These are phyloP conservation scores for Talaromyces amestolkiae DNA, from an alignment of 2,329 filamentous ascomycete genomes.

Conservation along the genomic window DNA sequence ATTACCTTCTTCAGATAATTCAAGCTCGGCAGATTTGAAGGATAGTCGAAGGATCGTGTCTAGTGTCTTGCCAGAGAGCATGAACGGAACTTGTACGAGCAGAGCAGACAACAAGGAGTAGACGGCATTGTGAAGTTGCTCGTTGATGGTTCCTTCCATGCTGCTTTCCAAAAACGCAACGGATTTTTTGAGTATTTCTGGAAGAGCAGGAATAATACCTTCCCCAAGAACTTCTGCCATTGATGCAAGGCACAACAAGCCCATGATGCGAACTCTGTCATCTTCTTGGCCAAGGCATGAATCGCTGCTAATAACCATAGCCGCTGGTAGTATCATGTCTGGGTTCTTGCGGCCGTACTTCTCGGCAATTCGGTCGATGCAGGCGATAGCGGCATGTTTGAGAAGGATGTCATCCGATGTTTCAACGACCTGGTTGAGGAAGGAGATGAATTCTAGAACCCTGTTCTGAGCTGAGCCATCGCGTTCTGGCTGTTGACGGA, in stretches of 20 bases:
- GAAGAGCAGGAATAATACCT: conserved; percentile 78
- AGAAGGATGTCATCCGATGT: conserved; percentile 70
- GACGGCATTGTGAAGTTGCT: conserved; percentile 73
- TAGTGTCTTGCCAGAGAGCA: conserved; percentile 75
- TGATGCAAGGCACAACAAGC: conserved; percentile 84
- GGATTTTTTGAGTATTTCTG: conserved; percentile 68
- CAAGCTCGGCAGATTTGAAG: conserved; percentile 65
- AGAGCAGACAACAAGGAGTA: conserved; percentile 78
- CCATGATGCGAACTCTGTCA: conserved; percentile 71
- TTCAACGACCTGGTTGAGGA: conserved; percentile 72
- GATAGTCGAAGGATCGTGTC: conserved; percentile 70
- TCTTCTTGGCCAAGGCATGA: conserved; percentile 74
- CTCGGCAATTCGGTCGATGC: conserved; percentile 88
- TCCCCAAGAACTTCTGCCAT: conserved; percentile 85
- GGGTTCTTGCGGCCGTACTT: conserved; percentile 93
- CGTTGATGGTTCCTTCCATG: conserved; percentile 53
- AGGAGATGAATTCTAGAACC: conserved; percentile 74
- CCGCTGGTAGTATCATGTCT: conserved; percentile 70
- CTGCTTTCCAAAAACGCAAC: conserved; percentile 69
- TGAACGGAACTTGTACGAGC: conserved; percentile 81
- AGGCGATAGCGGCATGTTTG: conserved; percentile 81
- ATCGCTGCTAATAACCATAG: conserved; percentile 71
- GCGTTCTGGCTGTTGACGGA: conserved; percentile 68
- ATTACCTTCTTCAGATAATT: conserved; percentile 60
- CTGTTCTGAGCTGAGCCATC: conserved; percentile 67